Percentiles rank a stretch among this genome's conserved stretches.
Conservation (phyloP, 768 basidiomycete genomes). For the Cyclocybe aegerita region DNA sequence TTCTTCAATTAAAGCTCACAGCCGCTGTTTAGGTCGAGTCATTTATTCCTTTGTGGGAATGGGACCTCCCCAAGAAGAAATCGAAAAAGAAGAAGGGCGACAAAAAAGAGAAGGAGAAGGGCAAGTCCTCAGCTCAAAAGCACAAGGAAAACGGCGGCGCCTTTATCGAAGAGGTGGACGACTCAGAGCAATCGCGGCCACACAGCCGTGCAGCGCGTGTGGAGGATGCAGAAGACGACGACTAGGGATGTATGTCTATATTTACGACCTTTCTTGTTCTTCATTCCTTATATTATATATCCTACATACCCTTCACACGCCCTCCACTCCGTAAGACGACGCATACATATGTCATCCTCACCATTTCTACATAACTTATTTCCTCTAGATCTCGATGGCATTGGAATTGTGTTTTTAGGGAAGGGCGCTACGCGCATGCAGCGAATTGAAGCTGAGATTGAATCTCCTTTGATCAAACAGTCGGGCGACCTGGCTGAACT, state of each 20-base stretch:
- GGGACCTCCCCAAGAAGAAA: slow-evolving; percentile 85
- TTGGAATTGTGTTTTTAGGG: too few species aligned
- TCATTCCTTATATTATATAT: slow-evolving; percentile 10
- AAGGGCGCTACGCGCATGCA: too few species aligned
- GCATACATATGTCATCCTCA: too few species aligned
- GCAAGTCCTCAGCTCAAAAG: slow-evolving; percentile 42
- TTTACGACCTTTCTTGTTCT: neutral
- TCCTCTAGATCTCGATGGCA: too few species aligned
- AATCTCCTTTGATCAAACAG: too few species aligned
- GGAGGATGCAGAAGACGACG: slow-evolving; percentile 44
- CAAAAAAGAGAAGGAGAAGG: slow-evolving; percentile 48
- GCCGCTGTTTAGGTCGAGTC: slow-evolving; percentile 74
- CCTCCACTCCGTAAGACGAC: too few species aligned
- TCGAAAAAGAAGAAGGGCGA: slow-evolving; percentile 65
- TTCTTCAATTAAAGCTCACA: neutral
- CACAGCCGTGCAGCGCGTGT: slow-evolving; percentile 42
- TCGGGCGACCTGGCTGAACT: too few species aligned
- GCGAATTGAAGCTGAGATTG: too few species aligned
- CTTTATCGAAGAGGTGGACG: slow-evolving; percentile 45
- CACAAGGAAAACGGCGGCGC: slow-evolving; percentile 41
- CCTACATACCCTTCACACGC: neutral
- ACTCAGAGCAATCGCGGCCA: slow-evolving; percentile 40
- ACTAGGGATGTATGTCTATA: slow-evolving; percentile 14
- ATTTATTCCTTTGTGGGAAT: slow-evolving; percentile 96
- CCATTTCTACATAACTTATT: too few species aligned